These are phyloP conservation scores for Lactarius vividus DNA, from an alignment of 768 basidiomycete species.

Conservation along the genomic window DNA sequence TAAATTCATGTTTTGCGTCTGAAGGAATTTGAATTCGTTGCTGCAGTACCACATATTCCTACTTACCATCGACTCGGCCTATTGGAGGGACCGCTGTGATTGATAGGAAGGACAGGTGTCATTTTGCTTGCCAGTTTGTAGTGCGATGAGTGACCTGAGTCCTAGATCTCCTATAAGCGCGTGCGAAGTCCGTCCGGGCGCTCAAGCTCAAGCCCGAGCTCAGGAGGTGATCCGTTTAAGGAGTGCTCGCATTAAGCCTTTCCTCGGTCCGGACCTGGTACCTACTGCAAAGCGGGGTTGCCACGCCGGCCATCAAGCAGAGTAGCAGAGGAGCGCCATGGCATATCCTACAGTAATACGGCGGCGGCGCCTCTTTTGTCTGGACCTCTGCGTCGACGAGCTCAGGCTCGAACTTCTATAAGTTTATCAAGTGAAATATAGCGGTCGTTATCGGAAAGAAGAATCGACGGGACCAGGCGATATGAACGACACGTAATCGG, in stretches of 20 bases:
- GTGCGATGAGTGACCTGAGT: not conserved
- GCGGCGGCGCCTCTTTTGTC: too few species aligned
- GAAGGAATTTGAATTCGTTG: not conserved
- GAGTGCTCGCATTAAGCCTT: not conserved
- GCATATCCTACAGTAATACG: too few species aligned
- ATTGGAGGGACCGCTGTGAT: too few species aligned
- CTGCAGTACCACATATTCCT: not conserved
- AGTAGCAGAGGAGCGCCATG: too few species aligned
- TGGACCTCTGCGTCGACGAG: not conserved
- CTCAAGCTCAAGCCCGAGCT: not conserved
- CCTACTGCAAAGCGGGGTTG: too few species aligned
- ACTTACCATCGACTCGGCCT: not conserved
- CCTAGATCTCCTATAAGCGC: not conserved
- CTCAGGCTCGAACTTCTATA: too few species aligned
- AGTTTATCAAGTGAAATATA: not conserved
- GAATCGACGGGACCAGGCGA: not conserved
- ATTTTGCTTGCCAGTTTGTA: not conserved
- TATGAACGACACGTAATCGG: conserved; percentile 6
- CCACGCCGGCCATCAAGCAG: too few species aligned
- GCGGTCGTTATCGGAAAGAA: not conserved
- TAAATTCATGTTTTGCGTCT: too few species aligned
- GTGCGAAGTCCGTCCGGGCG: not conserved
- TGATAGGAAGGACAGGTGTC: conserved; percentile 78
- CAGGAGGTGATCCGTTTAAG: not conserved
- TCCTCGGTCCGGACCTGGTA: too few species aligned